Conservation (phyloP, 1,139 yeast species). For the Debaryomyces fabryi region DNA sequence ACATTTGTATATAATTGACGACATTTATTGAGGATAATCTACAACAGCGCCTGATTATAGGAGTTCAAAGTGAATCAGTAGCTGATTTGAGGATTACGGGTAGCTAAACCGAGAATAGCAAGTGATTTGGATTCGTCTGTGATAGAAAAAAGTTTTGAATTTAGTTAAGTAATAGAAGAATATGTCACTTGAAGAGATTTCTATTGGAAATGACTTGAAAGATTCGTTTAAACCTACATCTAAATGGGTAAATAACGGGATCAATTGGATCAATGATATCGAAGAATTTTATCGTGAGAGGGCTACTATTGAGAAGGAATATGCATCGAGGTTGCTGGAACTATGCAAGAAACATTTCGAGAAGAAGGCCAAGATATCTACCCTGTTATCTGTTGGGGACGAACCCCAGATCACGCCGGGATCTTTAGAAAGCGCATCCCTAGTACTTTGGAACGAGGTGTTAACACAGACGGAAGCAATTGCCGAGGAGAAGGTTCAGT, state of each 20-base stretch:
- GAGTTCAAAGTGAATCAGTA: neutral
- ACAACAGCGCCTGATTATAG: neutral
- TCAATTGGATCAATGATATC: slow-evolving; percentile 75
- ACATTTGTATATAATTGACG: neutral
- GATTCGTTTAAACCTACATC: slow-evolving; percentile 79
- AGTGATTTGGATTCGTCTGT: neutral
- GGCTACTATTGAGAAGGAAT: slow-evolving; percentile 79
- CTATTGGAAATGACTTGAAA: slow-evolving; percentile 71
- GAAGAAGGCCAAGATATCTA: slow-evolving; percentile 70
- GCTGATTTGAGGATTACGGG: neutral
- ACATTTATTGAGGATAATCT: neutral
- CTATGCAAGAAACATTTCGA: slow-evolving; percentile 73
- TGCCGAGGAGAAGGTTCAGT: slow-evolving; percentile 64
- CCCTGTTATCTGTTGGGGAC: slow-evolving; percentile 84
- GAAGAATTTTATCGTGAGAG: slow-evolving; percentile 85
- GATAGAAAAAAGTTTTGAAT: neutral
- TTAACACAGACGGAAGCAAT: slow-evolving; percentile 82
- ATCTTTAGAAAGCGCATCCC: slow-evolving; percentile 85
- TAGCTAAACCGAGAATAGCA: neutral
- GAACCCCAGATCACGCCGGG: slow-evolving; percentile 93
- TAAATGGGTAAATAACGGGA: slow-evolving; percentile 75
- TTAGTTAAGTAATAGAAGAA: neutral
- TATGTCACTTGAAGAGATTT: slow-evolving; percentile 26
- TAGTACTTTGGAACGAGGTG: slow-evolving; percentile 93
- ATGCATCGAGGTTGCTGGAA: slow-evolving; percentile 65